Evolutionary conservation across 2,329 filamentous ascomycete species (phyloP), one percentile per base, ranked within the genome.

Genomic region (Stagonosporopsis tanaceti): DNA sequence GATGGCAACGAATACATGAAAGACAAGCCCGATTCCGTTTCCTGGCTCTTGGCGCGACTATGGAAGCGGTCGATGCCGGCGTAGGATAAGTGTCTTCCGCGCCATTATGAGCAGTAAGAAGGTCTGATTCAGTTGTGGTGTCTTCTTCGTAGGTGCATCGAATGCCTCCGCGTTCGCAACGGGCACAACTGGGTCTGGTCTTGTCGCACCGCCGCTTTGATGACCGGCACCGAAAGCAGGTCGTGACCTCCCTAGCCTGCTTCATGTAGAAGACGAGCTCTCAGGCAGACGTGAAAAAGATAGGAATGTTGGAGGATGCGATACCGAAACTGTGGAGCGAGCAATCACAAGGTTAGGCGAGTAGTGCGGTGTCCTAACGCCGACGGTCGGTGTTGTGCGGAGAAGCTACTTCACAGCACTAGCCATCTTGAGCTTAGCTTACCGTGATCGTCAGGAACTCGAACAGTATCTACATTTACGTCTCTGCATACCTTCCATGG

Each of bases 1-100:
- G 66, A 55, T 69, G 67, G 24, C 65, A 70, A 20, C 67, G 53
- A 15, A 32, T 61, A 38, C 67, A 70, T 14, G 65, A 69, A 11
- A 68, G 39, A 37, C 60, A 59, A 15, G 59, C 56, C 42, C 67
- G 61, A 42, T 60, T 55, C 4, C 64, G 51, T 47, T 53, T 65
- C 44, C 56, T 60, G 28, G 58, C 41, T 22, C 38, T 30, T 32
- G 8, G 27, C 3, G 20, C 6, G 14, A 32, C 30, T 8, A 40
- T 44, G 4, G 47, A 15, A 24, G 46, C 25, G 41, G 50, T 41
- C 2, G 37, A 22, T 17, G 41, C 53, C 22, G 51, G 42, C 4
- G 24, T 47, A n/a, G 25, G 25, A 27, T 44, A 53, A 6, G 24
- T 3, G 6, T 9, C 27, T 9, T 14, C n/a, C 25, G 28, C 25